A percentile compares a stretch with the other conserved stretches of the same genome.
phyloP scores from a whole-genome alignment of 1,284 basidiomycete species.

The Cutaneotrichosporon spelunceum region DNA sequence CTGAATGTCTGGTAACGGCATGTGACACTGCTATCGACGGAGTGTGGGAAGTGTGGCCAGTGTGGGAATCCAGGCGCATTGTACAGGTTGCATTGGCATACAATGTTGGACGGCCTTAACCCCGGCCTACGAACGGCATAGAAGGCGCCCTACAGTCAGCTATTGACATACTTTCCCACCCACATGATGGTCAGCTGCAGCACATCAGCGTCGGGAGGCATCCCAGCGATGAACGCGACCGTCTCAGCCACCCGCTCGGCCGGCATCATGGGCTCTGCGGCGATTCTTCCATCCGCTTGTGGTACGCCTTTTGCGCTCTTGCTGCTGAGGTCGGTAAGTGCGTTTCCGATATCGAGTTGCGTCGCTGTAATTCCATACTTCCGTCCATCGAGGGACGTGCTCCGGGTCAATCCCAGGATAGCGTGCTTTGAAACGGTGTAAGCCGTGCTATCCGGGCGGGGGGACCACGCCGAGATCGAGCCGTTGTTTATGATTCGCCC shows the following conservation, averaged over 20 bases:
- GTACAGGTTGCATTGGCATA: too few relatives aligned
- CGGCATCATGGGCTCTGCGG: conserved; percentile 57
- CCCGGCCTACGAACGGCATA: conserved; percentile 27
- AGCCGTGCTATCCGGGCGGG: conserved; percentile 61
- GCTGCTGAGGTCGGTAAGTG: conserved; percentile 60
- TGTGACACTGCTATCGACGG: too few relatives aligned
- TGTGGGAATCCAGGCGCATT: too few relatives aligned
- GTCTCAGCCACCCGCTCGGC: conserved; percentile 64
- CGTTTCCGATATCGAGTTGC: conserved; percentile 78
- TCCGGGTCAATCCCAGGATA: conserved; percentile 69
- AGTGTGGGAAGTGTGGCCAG: too few relatives aligned
- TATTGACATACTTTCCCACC: conserved; percentile 36
- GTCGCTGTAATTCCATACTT: conserved; percentile 68
- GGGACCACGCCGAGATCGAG: conserved; percentile 68
- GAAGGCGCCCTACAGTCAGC: conserved; percentile 22
- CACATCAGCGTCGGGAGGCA: conserved; percentile 67
- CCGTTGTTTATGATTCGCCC: conserved; percentile 84
- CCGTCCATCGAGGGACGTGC: conserved; percentile 70
- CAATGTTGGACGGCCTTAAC: background rate
- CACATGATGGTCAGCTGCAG: conserved; percentile 62
- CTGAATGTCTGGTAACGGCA: too few relatives aligned
- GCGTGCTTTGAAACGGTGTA: conserved; percentile 79
- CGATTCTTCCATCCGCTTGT: conserved; percentile 65
- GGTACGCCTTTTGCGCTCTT: conserved; percentile 56
- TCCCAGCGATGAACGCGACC: conserved; percentile 65